A percentile compares a stretch with the other conserved stretches of the same genome.
Evolutionary conservation across 2,329 filamentous ascomycete genomes (phyloP).

Genomic region (Penicillium verrucosum): DNA sequence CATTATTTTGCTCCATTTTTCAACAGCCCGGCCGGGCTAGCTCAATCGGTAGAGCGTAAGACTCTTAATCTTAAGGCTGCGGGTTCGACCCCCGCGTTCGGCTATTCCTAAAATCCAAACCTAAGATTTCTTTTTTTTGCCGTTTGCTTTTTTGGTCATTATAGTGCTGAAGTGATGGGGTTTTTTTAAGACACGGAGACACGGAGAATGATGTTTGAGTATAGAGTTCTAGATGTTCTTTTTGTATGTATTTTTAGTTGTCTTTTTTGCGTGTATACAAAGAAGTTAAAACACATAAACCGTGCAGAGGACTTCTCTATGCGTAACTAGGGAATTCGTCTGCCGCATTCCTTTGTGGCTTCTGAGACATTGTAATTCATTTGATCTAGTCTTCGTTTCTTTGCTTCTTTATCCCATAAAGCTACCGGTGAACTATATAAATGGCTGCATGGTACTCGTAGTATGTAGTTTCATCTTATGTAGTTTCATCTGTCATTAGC

Average conservation of each 20-base stretch:
- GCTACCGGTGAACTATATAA: neutral
- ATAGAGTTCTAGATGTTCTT: no score
- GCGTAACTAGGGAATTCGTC: no score
- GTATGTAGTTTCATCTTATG: neutral
- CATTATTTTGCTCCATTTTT: fast-evolving
- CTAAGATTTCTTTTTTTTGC: neutral
- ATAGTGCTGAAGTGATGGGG: no score
- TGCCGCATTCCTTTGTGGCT: no score
- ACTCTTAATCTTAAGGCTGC: conserved; percentile 49
- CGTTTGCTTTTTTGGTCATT: neutral
- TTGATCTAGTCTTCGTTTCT: no score
- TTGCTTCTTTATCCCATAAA: neutral
- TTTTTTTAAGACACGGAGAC: no score
- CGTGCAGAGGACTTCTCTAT: no score
- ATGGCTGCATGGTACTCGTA: neutral
- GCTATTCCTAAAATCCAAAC: conserved; percentile 26
- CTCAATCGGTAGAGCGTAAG: conserved; percentile 51
- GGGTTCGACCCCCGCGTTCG: conserved; percentile 45
- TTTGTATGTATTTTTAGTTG: no score
- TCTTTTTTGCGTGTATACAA: no score
- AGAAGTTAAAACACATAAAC: no score
- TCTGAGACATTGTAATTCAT: no score
- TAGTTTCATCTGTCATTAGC: neutral
- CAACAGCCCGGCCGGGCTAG: conserved; percentile 39
- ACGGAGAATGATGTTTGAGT: no score